phyloP scores from a whole-genome alignment of 257 asterid genomes.

The Ocimum tenuiflorum region DNA sequence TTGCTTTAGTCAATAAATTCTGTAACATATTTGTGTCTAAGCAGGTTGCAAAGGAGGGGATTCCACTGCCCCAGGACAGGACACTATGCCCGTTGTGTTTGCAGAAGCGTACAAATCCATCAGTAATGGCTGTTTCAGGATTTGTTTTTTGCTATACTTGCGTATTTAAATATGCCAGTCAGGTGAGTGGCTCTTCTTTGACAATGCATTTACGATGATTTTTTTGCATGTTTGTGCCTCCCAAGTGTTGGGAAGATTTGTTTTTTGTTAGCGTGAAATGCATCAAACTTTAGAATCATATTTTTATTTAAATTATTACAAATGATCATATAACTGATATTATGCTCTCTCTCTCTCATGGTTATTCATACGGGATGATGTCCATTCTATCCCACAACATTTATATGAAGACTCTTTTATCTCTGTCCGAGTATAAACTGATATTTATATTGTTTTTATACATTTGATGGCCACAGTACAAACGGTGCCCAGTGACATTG shows the following conservation, averaged over 20 bases:
- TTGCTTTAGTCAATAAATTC: no score
- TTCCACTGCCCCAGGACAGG: slow-evolving; percentile 73
- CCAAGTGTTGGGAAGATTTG: no score
- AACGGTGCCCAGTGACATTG: slow-evolving; percentile 86
- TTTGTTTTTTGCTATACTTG: slow-evolving; percentile 96
- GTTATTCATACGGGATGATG: no score
- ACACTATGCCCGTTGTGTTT: slow-evolving; percentile 79
- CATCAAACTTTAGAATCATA: neutral
- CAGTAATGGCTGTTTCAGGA: slow-evolving; percentile 86
- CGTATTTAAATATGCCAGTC: slow-evolving; percentile 76
- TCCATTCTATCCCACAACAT: no score
- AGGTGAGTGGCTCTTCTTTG: slow-evolving; percentile 44
- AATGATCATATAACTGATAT: no score
- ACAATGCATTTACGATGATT: neutral
- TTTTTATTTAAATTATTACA: no score
- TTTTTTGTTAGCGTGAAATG: neutral
- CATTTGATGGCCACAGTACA: slow-evolving; percentile 49
- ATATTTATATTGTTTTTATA: neutral
- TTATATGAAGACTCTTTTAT: neutral
- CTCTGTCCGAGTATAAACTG: neutral
- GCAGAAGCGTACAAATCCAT: slow-evolving; percentile 84
- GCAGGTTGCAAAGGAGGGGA: slow-evolving; percentile 93
- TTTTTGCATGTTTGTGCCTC: neutral
- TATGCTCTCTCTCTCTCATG: no score
- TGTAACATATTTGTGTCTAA: neutral